Evolutionary conservation across 78 protist species (phyloP), one percentile per base, ranked within the genome.

Genomic region (Ministeria vibrans): DNA sequence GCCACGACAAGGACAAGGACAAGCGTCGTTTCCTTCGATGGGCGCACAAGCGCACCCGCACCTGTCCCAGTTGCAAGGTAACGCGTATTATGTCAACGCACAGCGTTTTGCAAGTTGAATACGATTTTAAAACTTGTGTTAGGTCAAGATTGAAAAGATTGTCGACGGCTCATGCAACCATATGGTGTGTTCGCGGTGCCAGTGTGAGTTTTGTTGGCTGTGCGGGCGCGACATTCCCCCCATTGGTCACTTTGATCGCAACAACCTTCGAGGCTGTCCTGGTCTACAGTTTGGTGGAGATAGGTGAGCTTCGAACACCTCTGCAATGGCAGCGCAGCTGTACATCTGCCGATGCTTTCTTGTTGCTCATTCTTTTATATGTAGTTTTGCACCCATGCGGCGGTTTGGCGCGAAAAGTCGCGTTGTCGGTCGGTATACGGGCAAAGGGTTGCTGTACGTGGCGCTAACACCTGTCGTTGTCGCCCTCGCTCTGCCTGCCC

Each of bases 81-180:
- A n/a, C n/a, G n/a, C n/a, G n/a, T n/a, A n/a, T n/a, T n/a, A n/a
- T n/a, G n/a, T n/a, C n/a, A n/a, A n/a, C n/a, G n/a, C n/a, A n/a
- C n/a, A n/a, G n/a, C n/a, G n/a, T n/a, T n/a, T n/a, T n/a, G n/a
- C n/a, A n/a, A n/a, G n/a, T n/a, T n/a, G n/a, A n/a, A n/a, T n/a
- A n/a, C n/a, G n/a, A n/a, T n/a, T n/a, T n/a, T n/a, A n/a, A n/a
- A n/a, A n/a, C n/a, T n/a, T n/a, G n/a, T n/a, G n/a, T n/a, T n/a
- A n/a, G n/a, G 51, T 45, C 46, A 13, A 44, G 45, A 75, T 75
- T 18, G 79, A 75, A 28, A 75, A 75, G 59, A 27, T 46, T 41
- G 45, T 6, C 36, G 79, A 75, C 51, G 81, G 81, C n/a, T 55
- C 71, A 9, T 79, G 83, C 73, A 79, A 79, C 55, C 83, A 79